A percentile compares a stretch with the other conserved stretches of the same genome.
Conservation (phyloP, 2,329 filamentous ascomycete species). For the Trichophaea hybrida region DNA sequence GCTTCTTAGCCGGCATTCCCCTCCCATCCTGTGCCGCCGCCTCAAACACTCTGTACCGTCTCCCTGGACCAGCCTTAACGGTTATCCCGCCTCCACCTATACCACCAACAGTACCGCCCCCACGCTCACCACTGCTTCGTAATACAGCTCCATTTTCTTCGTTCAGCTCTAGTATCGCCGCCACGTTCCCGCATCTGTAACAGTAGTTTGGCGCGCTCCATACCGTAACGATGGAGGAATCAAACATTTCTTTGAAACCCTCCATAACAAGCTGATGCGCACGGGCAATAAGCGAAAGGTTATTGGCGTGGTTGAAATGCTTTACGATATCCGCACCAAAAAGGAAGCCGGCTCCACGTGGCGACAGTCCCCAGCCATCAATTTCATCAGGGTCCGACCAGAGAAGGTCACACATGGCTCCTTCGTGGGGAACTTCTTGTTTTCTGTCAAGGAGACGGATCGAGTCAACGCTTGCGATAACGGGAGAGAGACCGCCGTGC, state of each 20-base stretch:
- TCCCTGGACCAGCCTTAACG: slow-evolving; percentile 54
- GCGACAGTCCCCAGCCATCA: slow-evolving; percentile 88
- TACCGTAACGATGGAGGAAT: slow-evolving; percentile 51
- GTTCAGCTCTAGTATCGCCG: slow-evolving; percentile 79
- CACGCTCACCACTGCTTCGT: slow-evolving; percentile 53
- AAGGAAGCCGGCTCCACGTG: slow-evolving; percentile 52
- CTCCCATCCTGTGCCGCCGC: slow-evolving; percentile 89
- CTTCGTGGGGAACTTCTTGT: slow-evolving; percentile 96
- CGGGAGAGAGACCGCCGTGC: slow-evolving; percentile 78
- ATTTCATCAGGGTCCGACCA: slow-evolving; percentile 97
- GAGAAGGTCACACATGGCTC: slow-evolving; percentile 94
- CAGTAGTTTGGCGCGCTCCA: slow-evolving; percentile 42
- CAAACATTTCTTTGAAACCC: slow-evolving; percentile 52
- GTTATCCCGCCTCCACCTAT: slow-evolving; percentile 38
- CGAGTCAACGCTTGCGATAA: slow-evolving; percentile 89
- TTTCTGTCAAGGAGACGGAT: slow-evolving; percentile 90
- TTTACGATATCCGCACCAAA: slow-evolving; percentile 53
- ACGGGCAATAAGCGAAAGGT: slow-evolving; percentile 54
- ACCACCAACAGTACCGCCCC: slow-evolving; percentile 42
- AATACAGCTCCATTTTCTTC: slow-evolving; percentile 69
- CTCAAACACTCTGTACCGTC: slow-evolving; percentile 88
- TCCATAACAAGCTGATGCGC: slow-evolving; percentile 65
- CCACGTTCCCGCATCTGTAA: slow-evolving; percentile 43
- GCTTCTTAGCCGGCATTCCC: slow-evolving; percentile 98
- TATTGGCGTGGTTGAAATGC: slow-evolving; percentile 66